A percentile compares a stretch with the other conserved stretches of the same genome.
Evolutionary conservation across 2,329 filamentous ascomycete species (phyloP).

Genomic region (Ceratocystis diversiconidia): DNA sequence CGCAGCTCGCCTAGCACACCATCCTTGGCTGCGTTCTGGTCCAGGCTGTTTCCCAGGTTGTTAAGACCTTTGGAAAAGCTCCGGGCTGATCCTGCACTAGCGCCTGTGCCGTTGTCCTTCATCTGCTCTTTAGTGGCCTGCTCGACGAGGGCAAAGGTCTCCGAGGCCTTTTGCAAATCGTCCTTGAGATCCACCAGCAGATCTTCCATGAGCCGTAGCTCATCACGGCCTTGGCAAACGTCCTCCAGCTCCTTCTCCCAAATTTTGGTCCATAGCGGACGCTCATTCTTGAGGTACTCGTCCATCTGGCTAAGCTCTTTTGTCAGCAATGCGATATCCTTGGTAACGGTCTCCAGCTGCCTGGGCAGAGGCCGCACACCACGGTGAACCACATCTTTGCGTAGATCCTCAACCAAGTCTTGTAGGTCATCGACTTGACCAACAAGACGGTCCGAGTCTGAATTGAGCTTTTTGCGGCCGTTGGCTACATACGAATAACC

Average conservation of each 20-base stretch:
- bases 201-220: constrained; percentile 92
- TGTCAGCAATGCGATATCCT: constrained; percentile 68
- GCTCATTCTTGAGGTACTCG: constrained; percentile 80
- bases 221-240: constrained; percentile 87
- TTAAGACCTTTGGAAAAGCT: constrained; percentile 42
- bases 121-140: constrained; percentile 97
- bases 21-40: constrained; percentile 76
- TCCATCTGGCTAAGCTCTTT: constrained; percentile 89
- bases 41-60: constrained; percentile 40
- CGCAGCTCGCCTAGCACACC: constrained; percentile 84
- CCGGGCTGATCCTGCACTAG: constrained; percentile 37
- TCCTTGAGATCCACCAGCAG: constrained; percentile 83
- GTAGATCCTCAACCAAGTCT: constrained; percentile 87
- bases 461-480: constrained; percentile 74
- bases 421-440: constrained; percentile 92
- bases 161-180: constrained; percentile 83
- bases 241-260: constrained; percentile 97
- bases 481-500: constrained; percentile 73
- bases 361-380: constrained; percentile 82
- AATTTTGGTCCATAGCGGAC: constrained; percentile 96
- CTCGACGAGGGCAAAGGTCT: constrained; percentile 90
- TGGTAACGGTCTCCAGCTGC: constrained; percentile 76
- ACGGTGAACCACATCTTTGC: constrained; percentile 88
- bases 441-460: constrained; percentile 82
- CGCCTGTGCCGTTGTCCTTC: constrained; percentile 49